Base-by-base conservation (phyloP, 306 rosid genomes). In the Gastrolobium villosum region DNA sequence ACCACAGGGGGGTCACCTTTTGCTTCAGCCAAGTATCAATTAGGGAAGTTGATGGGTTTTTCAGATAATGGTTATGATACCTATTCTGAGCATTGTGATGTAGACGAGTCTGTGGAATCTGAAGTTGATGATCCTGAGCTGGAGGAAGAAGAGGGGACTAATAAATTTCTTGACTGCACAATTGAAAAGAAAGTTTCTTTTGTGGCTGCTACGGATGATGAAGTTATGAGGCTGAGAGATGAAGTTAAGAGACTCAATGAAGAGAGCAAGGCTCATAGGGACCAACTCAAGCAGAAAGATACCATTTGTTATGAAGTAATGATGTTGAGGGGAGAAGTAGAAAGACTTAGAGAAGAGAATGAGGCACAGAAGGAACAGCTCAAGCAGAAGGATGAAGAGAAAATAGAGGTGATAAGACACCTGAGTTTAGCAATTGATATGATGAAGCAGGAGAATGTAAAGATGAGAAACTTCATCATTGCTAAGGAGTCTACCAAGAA, bases 111-210 rank as follows among this genome's bases (percentile, higher is more conserved):
- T 11, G 84, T 81, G 4, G 91, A 90, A 59, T 94, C 96, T 28
- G 97, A 94, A 84, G 89, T 92, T 74, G 97, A 94, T 82, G 94
- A 94, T 77, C 94, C 98, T 1, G 92, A 10, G 5, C 86, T 76
- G 61, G 88, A 82, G 15, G 78, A 61, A 28, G 80, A 76, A 9
- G 78, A 50, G 43, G 83, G 77, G 34, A 48, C 66, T 75, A 62
- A 73, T 75, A 62, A 73, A 11, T 83, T 76, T 44, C 71, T 68
- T 37, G 53, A 64, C 32, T 57, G 35, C 69, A 52, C 49, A 6
- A 67, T 67, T 55, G 84, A 70, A 35, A 84, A 75, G 72, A 69
- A 61, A 39, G 74, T 57, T 65, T 62, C 77, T 3, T 35, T 45
- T 32, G 59, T n/a, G 45, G 76, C 40, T 14, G 39, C n/a, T n/a